Percentiles rank a stretch among this genome's conserved stretches.
phyloP scores from a whole-genome alignment of 768 basidiomycete genomes.

The Leucocoprinus birnbaumii region DNA sequence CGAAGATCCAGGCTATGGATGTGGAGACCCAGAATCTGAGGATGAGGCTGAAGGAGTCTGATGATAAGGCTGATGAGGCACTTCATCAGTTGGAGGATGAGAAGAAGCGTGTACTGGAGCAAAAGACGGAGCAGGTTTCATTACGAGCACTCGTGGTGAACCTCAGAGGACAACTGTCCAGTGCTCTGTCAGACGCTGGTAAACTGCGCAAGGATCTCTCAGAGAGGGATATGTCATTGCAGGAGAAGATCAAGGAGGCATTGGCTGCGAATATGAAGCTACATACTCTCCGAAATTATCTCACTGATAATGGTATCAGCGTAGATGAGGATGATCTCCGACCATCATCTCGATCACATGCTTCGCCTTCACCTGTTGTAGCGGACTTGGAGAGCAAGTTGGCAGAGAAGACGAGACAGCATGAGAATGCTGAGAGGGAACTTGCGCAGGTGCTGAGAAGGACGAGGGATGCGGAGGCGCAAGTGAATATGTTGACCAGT shows the following conservation, averaged over 20 bases:
- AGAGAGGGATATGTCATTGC: constrained; percentile 61
- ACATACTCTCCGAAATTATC: constrained; percentile 78
- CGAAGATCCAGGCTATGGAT: constrained; percentile 81
- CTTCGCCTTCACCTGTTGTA: constrained; percentile 41
- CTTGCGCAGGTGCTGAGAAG: constrained; percentile 61
- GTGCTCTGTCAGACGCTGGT: constrained; percentile 64
- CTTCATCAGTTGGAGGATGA: constrained; percentile 67
- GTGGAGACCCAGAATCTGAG: constrained; percentile 74
- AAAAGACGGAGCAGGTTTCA: constrained; percentile 59
- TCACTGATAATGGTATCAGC: constrained; percentile 84
- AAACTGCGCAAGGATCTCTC: constrained; percentile 67
- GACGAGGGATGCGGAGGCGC: constrained; percentile 74
- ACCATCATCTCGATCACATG: constrained; percentile 37
- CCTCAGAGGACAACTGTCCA: constrained; percentile 71
- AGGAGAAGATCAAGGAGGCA: constrained; percentile 60
- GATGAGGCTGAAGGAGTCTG: constrained; percentile 75
- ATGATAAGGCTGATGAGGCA: constrained; percentile 66
- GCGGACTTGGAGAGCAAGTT: constrained; percentile 78
- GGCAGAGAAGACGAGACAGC: constrained; percentile 64
- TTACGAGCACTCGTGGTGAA: constrained; percentile 73
- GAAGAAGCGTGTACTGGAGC: constrained; percentile 58
- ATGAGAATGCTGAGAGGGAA: constrained; percentile 77
- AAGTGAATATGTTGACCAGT: constrained; percentile 57
- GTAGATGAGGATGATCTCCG: constrained; percentile 69
- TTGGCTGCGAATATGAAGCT: constrained; percentile 72